Evolutionary conservation across 257 asterid species (phyloP).

Genomic region (Catharanthus roseus): DNA sequence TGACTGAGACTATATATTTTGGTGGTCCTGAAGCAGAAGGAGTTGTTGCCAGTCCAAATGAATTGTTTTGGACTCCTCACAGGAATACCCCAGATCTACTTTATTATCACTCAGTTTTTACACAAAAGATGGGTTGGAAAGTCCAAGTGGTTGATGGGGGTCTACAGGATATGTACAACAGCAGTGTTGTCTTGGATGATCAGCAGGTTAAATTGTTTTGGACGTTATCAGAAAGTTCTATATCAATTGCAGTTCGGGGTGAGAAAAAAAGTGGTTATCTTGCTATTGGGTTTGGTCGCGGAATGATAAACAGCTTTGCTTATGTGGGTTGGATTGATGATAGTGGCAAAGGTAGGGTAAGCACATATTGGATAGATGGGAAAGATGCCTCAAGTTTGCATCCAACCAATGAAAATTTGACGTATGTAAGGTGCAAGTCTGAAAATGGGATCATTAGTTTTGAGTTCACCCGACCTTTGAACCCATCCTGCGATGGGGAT

Average conservation of each 20-base stretch:
- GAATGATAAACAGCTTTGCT: conserved; percentile 75
- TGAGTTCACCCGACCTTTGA: conserved; percentile 90
- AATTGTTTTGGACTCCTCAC: conserved; percentile 82
- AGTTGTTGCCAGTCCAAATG: conserved; percentile 79
- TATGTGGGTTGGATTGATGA: conserved; percentile 95
- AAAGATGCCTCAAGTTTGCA: conserved; percentile 61
- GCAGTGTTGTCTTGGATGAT: conserved; percentile 88
- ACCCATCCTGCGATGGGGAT: conserved; percentile 51
- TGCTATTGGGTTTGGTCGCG: conserved; percentile 91
- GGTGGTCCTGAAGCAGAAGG: conserved; percentile 97
- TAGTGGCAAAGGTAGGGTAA: conserved; percentile 71
- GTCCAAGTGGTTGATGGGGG: conserved; percentile 99
- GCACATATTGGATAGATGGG: conserved; percentile 84
- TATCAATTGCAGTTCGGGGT: conserved; percentile 90
- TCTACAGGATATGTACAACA: conserved; percentile 87
- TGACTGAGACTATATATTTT: conserved; percentile 76
- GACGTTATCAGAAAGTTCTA: conserved; percentile 74
- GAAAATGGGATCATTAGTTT: conserved; percentile 89
- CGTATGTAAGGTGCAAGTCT: conserved; percentile 86
- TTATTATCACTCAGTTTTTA: conserved; percentile 79
- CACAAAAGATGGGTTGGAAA: conserved; percentile 96
- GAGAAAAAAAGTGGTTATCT: conserved; percentile 96
- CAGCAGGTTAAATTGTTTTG: conserved; percentile 95
- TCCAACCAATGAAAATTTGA: conserved; percentile 80
- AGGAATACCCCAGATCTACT: conserved; percentile 92